Conservation (phyloP, 495 filamentous ascomycete genomes). For the Aspergillus panamensis region DNA sequence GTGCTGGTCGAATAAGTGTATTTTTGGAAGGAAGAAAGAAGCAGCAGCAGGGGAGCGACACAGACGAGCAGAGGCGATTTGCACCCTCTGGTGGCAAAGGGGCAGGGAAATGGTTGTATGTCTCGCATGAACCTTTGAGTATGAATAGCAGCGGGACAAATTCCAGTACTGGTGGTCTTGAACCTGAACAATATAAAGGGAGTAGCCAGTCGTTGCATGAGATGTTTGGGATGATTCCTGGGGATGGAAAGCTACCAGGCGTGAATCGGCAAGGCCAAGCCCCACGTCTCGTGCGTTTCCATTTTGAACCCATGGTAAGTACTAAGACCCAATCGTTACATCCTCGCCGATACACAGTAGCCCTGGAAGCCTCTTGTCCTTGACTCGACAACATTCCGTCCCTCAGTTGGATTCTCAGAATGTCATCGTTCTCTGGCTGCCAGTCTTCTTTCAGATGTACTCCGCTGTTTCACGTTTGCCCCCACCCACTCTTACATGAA, state of each 20-base stretch:
- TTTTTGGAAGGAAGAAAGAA: slow-evolving; percentile 75
- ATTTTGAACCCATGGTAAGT: slow-evolving; percentile 90
- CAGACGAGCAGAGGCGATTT: slow-evolving; percentile 28
- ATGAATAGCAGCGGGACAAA: slow-evolving; percentile 12
- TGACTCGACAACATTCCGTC: too few relatives aligned
- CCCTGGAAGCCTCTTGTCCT: too few relatives aligned
- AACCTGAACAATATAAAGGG: slow-evolving; percentile 7
- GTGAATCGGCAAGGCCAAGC: slow-evolving; percentile 20
- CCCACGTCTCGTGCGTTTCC: slow-evolving; percentile 73
- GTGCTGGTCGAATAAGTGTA: slow-evolving; percentile 77
- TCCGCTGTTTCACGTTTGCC: background rate
- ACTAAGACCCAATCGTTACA: background rate
- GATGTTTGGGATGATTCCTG: slow-evolving; percentile 34
- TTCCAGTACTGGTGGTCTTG: background rate
- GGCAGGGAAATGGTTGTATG: slow-evolving; percentile 80
- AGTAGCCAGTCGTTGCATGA: slow-evolving; percentile 24
- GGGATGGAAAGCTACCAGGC: slow-evolving; percentile 30
- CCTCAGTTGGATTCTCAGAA: too few relatives aligned
- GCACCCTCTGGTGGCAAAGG: slow-evolving; percentile 73
- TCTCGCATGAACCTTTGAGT: slow-evolving; percentile 72
- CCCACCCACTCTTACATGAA: too few relatives aligned
- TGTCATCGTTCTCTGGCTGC: background rate
- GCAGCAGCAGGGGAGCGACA: slow-evolving; percentile 11
- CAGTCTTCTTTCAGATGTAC: background rate
- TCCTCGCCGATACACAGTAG: too few relatives aligned